These are phyloP conservation scores for Cordyceps farinosa DNA, from an alignment of 2,329 filamentous ascomycete genomes.

Conservation along the genomic window DNA sequence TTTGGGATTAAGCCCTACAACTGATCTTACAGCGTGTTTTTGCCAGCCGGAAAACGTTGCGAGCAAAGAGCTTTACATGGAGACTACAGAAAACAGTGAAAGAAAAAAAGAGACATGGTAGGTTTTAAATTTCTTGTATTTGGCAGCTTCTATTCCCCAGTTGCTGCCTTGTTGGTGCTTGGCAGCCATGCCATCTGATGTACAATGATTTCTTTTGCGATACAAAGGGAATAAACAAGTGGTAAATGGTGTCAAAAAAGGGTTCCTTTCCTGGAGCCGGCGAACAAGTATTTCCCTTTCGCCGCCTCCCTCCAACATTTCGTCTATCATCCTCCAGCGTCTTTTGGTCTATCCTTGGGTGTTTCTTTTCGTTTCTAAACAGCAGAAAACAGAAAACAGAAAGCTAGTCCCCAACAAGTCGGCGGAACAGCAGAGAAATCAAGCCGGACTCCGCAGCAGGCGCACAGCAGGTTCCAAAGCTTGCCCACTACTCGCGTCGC, in stretches of 20 bases:
- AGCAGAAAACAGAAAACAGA: constrained; percentile 19
- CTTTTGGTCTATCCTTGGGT: background rate
- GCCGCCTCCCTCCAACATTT: background rate
- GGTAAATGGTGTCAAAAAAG: background rate
- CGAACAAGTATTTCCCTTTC: background rate
- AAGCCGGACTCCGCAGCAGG: too few species aligned
- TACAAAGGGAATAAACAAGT: constrained; percentile 4
- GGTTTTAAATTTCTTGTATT: background rate
- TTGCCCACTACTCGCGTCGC: background rate
- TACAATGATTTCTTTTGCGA: constrained; percentile 15
- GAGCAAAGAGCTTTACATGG: too few species aligned
- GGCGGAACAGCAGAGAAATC: background rate
- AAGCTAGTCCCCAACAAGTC: background rate
- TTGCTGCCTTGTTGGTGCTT: background rate
- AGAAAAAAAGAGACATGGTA: too few species aligned
- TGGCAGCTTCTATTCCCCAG: background rate
- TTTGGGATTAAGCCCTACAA: too few species aligned
- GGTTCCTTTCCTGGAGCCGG: background rate
- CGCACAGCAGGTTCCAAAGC: background rate
- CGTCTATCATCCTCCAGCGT: constrained; percentile 9
- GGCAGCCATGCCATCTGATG: constrained; percentile 15
- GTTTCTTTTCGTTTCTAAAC: background rate
- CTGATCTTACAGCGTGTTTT: too few species aligned
- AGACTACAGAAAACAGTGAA: background rate
- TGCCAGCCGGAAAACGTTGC: too few species aligned